Evolutionary conservation across 2,329 filamentous ascomycete genomes (phyloP).

Genomic region (Cordyceps fumosorosea): DNA sequence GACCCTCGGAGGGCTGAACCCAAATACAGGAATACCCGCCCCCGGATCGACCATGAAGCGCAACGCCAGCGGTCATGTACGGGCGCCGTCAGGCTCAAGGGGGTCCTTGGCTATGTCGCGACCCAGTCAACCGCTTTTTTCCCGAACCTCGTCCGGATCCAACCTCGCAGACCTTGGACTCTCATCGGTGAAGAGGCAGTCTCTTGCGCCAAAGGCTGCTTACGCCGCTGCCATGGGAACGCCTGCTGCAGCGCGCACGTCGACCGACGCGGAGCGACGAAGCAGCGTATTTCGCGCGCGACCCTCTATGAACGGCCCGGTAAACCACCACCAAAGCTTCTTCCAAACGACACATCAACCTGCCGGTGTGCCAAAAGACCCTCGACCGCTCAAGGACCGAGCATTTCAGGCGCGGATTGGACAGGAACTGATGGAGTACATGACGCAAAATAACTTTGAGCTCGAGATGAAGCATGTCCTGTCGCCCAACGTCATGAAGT

Average conservation of each 20-base stretch:
- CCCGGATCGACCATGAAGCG: slow-evolving; percentile 92
- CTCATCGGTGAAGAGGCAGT: slow-evolving; percentile 78
- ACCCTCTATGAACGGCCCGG: slow-evolving; percentile 61
- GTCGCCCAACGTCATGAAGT: slow-evolving; percentile 85
- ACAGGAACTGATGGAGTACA: slow-evolving; percentile 84
- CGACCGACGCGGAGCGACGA: slow-evolving; percentile 52
- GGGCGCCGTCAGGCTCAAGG: slow-evolving; percentile 75
- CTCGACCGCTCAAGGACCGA: slow-evolving; percentile 76
- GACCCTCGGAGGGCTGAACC: slow-evolving; percentile 81
- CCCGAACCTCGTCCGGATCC: slow-evolving; percentile 73
- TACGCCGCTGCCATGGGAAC: slow-evolving; percentile 27
- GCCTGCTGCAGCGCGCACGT: slow-evolving; percentile 48
- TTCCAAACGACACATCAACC: slow-evolving; percentile 81
- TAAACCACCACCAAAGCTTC: slow-evolving; percentile 78
- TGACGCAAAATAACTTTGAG: slow-evolving; percentile 91
- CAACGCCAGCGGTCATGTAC: slow-evolving; percentile 63
- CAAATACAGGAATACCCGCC: slow-evolving; percentile 80
- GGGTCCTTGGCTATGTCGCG: slow-evolving; percentile 80
- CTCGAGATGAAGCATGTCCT: slow-evolving; percentile 94
- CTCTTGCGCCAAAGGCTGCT: slow-evolving; percentile 67
- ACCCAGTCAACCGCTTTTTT: slow-evolving; percentile 81
- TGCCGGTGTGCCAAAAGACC: slow-evolving; percentile 78
- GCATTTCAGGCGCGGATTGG: slow-evolving; percentile 75
- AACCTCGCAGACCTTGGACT: slow-evolving; percentile 75
- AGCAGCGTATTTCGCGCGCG: slow-evolving; percentile 76